phyloP scores from a whole-genome alignment of 352 stramenopile species.

The Pythium catenulatum region DNA sequence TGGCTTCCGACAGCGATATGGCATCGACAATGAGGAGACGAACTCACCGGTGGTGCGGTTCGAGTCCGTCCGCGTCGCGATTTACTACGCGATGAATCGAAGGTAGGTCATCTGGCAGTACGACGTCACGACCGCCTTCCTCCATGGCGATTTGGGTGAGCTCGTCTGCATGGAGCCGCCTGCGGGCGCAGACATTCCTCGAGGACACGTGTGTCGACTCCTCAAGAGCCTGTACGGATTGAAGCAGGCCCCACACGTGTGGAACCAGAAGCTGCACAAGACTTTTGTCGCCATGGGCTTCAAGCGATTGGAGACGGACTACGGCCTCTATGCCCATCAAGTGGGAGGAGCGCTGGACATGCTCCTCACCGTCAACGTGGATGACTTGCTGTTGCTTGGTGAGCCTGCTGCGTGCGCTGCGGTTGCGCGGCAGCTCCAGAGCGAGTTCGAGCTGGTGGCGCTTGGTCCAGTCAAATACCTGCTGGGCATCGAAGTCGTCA shows the following conservation, averaged over 20 bases:
- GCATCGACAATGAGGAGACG: slow-evolving; percentile 9
- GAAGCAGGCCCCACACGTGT: slow-evolving; percentile 23
- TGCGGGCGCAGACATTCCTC: background rate
- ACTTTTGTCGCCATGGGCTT: background rate
- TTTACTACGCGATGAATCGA: slow-evolving; percentile 17
- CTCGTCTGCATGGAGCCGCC: slow-evolving; percentile 36
- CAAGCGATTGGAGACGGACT: background rate
- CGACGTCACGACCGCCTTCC: slow-evolving; percentile 57
- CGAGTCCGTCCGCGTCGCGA: background rate
- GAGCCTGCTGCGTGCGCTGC: background rate
- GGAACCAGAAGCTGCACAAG: slow-evolving; percentile 20
- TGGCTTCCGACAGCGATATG: slow-evolving; percentile 24
- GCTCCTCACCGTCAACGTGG: slow-evolving; percentile 16
- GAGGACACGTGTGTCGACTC: background rate
- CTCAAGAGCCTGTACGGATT: slow-evolving; percentile 37
- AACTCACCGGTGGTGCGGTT: slow-evolving; percentile 26
- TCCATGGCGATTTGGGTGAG: slow-evolving; percentile 47
- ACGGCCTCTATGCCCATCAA: background rate
- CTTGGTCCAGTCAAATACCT: slow-evolving; percentile 9
- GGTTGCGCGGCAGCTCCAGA: background rate
- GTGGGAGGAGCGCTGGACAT: background rate
- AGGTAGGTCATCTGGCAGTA: slow-evolving; percentile 47
- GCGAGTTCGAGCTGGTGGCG: background rate
- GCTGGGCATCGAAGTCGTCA: background rate
- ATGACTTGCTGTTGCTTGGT: slow-evolving; percentile 21